A percentile compares a stretch with the other conserved stretches of the same genome.
These are phyloP conservation scores for Camellia oleifera DNA, from an alignment of 179 eudicot genomes.

Conservation along the genomic window DNA sequence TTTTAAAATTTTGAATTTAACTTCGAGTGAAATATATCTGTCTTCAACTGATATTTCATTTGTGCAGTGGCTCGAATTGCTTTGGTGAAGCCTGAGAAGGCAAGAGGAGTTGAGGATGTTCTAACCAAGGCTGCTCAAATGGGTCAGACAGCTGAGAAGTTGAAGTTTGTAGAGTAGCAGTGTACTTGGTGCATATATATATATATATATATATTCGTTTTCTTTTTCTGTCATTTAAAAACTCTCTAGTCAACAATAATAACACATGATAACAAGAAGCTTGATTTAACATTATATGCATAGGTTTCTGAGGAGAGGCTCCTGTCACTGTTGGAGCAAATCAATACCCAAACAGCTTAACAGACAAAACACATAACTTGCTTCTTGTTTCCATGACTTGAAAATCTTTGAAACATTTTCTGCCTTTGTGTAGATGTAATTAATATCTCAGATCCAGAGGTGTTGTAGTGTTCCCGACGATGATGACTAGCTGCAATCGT, in stretches of 20 bases:
- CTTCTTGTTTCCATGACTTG: neutral
- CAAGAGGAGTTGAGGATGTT: constrained; percentile 97
- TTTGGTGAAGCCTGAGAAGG: constrained; percentile 96
- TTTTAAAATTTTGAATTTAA: neutral
- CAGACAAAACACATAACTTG: constrained; percentile 59
- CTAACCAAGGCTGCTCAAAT: constrained; percentile 83
- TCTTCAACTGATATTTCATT: constrained; percentile 12
- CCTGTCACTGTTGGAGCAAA: constrained; percentile 86
- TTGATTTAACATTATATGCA: neutral
- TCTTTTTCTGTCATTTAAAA: neutral
- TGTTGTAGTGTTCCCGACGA: constrained; percentile 91
- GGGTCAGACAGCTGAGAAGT: constrained; percentile 95
- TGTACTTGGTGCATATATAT: neutral
- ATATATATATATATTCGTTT: neutral
- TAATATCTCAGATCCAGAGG: constrained; percentile 72
- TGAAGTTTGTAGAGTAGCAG: constrained; percentile 12
- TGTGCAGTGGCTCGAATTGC: constrained; percentile 91
- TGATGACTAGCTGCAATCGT: constrained; percentile 50
- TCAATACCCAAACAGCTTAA: constrained; percentile 81
- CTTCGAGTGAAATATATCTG: neutral
- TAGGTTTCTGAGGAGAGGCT: constrained; percentile 95
- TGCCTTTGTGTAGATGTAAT: constrained; percentile 5
- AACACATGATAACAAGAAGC: neutral
- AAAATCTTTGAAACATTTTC: neutral
- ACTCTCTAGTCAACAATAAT: too few species aligned